phyloP scores from a whole-genome alignment of 108 stramenopile genomes.

The Nitzschia putrida region DNA sequence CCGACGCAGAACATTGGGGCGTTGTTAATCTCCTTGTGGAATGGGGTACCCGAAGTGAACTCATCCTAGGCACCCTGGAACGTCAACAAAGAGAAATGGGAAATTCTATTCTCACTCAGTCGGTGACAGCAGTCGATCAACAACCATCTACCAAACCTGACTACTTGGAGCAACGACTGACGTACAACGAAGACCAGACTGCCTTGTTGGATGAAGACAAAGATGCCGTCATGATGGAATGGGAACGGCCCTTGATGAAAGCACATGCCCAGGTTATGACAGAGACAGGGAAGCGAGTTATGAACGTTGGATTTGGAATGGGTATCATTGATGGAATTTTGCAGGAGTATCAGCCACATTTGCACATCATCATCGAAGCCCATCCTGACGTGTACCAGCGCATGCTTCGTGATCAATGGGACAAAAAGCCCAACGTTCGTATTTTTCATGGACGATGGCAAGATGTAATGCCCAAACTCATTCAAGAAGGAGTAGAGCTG shows the following conservation, averaged over 20 bases:
- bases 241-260: constrained; percentile 93
- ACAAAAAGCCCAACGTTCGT: constrained; percentile 70
- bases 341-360: constrained; percentile 55
- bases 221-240: constrained; percentile 98
- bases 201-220: constrained; percentile 75
- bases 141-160: constrained; percentile 76
- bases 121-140: constrained; percentile 38
- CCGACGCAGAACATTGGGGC: constrained; percentile 69
- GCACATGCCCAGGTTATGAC: constrained; percentile 83
- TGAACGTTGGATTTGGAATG: constrained; percentile 94
- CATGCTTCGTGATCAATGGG: constrained; percentile 83
- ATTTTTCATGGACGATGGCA: constrained; percentile 90
- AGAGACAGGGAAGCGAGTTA: constrained; percentile 57
- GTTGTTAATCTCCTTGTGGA: constrained; percentile 84
- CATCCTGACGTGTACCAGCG: constrained; percentile 86
- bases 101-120: not conserved
- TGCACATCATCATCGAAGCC: constrained; percentile 88
- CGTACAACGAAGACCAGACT: constrained; percentile 59
- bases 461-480: constrained; percentile 69
- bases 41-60: constrained; percentile 71
- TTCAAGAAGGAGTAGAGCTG: constrained; percentile 53
- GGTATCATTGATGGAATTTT: constrained; percentile 88
- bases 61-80: constrained; percentile 76
- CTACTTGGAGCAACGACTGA: constrained; percentile 65
- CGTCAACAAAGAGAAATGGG: constrained; percentile 31